phyloP scores from a whole-genome alignment of 768 basidiomycete species.

The Rhizopogon salebrosus region DNA sequence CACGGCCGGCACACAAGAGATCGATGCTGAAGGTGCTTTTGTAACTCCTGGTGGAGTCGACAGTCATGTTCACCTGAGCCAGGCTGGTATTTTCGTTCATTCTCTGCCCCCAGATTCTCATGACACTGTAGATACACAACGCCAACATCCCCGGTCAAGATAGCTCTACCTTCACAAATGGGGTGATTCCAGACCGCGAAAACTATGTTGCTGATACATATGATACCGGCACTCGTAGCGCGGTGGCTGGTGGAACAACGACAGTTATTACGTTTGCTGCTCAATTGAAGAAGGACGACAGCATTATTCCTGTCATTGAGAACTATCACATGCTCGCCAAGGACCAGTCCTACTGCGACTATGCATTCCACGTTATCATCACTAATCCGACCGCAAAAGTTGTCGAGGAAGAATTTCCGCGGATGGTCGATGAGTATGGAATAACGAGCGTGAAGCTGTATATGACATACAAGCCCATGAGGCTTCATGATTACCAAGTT shows the following conservation, averaged over 20 bases:
- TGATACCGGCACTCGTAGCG: conserved; percentile 26
- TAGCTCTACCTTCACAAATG: conserved; percentile 1
- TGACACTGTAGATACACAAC: conserved; percentile 1
- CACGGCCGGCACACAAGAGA: conserved; percentile 18
- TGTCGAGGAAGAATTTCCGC: conserved; percentile 27
- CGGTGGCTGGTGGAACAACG: conserved; percentile 29
- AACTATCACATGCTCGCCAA: conserved; percentile 28
- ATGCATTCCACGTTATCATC: conserved; percentile 29
- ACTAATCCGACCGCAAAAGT: conserved; percentile 27
- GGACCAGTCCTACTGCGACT: conserved; percentile 26
- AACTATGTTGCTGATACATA: conserved; percentile 25
- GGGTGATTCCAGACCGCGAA: conserved; percentile 3
- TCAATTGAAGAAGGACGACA: conserved; percentile 17
- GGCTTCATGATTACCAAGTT: conserved; percentile 27
- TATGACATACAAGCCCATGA: conserved; percentile 30
- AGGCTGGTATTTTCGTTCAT: conserved; percentile 8
- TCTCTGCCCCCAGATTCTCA: not conserved
- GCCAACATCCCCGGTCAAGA: conserved; percentile 2
- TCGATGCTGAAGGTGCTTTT: conserved; percentile 31
- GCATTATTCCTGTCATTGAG: conserved; percentile 22
- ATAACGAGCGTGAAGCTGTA: conserved; percentile 32
- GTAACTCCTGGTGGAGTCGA: conserved; percentile 33
- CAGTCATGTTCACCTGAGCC: conserved; percentile 31
- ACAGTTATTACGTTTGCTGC: conserved; percentile 32
- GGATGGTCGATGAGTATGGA: conserved; percentile 27